Evolutionary conservation across 2,329 filamentous ascomycete genomes (phyloP), one percentile per base, ranked within the genome.

Genomic region (Exophiala xenobiotica): DNA sequence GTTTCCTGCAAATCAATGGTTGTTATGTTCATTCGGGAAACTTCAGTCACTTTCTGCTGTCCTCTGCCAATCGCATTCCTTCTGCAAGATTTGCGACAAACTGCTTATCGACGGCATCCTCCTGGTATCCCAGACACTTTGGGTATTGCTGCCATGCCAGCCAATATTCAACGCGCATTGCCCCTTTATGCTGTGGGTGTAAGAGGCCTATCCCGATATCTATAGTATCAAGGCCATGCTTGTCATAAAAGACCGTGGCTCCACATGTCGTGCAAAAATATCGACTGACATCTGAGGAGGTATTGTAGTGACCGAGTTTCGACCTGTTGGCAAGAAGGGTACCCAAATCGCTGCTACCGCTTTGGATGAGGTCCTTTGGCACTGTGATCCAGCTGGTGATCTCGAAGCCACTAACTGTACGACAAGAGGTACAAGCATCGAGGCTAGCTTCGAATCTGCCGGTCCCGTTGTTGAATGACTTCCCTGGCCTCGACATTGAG

Each of bases 201-300:
- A 61, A 41, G 33, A 61, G 49, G 7, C 57, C 56, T 1, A 45
- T 24, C 1, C 22, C 49, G n/a, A 61, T 24, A n/a, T 52, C 54
- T 19, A 61, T 46, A n/a, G 33, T 50, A 9, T 54, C 40, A 1
- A 43, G 24, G 16, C 46, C 51, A 20, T 53, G 40, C 35, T 46
- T 46, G 20, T 56, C 14, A 39, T 60, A 58, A n/a, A 58, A 54
- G 16, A 53, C 33, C 1, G 57, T 46, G 11, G 58, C 57, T 14
- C 52, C 49, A 51, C 58, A 61, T 9, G 7, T 39, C 23, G 27
- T 40, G 38, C 58, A 61, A 38, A 59, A 61, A 43, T 54, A 61
- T 20, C 58, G 51, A 49, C 51, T 29, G 23, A 53, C 51, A 14
- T 49, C 46, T 27, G 40, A 12, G 14, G 51, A 54, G 6, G 49